Percentiles rank a stretch among this genome's conserved stretches.
Conservation (phyloP, 257 asterid species). For the Dorcoceras hygrometricum region DNA sequence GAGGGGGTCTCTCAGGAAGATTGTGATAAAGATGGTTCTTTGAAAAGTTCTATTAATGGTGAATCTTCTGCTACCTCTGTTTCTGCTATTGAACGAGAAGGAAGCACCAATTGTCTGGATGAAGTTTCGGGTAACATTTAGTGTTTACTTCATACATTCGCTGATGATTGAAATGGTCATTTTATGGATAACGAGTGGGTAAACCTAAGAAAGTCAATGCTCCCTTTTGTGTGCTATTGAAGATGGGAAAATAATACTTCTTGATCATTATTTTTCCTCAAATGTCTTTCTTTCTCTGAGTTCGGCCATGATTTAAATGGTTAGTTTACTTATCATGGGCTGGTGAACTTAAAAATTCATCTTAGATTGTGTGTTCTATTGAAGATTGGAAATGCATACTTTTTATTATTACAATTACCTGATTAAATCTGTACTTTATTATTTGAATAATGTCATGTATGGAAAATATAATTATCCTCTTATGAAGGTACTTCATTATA, state of each 20-base stretch:
- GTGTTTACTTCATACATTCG: slow-evolving; percentile 26
- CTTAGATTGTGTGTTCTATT: slow-evolving; percentile 2
- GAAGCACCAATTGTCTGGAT: slow-evolving; percentile 34
- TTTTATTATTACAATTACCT: neutral
- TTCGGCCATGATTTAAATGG: slow-evolving; percentile 1
- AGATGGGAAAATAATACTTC: slow-evolving; percentile 8
- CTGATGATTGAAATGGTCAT: slow-evolving; percentile 5
- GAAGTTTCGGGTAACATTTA: slow-evolving; percentile 36
- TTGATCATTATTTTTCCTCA: neutral
- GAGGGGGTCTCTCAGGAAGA: slow-evolving; percentile 51
- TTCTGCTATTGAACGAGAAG: slow-evolving; percentile 47
- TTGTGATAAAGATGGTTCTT: slow-evolving; percentile 51
- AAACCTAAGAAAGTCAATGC: neutral
- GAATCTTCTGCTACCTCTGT: slow-evolving; percentile 60
- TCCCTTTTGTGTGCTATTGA: slow-evolving; percentile 3
- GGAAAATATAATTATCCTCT: neutral
- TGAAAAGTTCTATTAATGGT: slow-evolving; percentile 43
- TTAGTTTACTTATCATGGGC: neutral
- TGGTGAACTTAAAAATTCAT: neutral
- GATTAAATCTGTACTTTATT: neutral
- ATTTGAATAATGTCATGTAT: neutral
- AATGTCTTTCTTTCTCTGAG: neutral
- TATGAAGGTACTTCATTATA: too few species aligned
- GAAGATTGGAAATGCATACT: slow-evolving; percentile 9
- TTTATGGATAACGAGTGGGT: neutral